Conservation (phyloP, 768 basidiomycete genomes). For the Fomitopsis serialis region DNA sequence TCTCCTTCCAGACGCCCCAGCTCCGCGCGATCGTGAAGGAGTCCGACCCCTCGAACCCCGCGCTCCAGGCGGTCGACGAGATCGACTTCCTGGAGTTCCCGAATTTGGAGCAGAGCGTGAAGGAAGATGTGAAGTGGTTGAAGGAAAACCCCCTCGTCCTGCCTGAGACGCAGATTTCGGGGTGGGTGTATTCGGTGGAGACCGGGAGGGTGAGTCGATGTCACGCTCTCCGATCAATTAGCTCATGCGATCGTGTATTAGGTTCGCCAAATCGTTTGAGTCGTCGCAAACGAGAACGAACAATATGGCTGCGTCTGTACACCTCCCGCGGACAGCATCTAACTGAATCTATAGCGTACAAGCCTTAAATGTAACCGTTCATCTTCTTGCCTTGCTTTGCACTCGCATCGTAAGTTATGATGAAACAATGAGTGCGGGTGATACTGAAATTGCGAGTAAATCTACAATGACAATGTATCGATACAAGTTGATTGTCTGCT, state of each 20-base stretch:
- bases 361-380: not conserved
- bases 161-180: slow-evolving; percentile 48
- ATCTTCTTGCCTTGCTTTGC: no score
- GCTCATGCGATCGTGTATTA: not conserved
- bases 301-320: no score
- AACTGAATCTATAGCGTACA: no score
- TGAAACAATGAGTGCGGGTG: not conserved
- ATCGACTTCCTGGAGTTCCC: slow-evolving; percentile 55
- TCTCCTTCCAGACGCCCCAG: slow-evolving; percentile 49
- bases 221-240: not conserved
- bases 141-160: slow-evolving; percentile 51
- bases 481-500: not conserved
- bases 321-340: no score
- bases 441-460: not conserved
- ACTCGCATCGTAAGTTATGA: no score
- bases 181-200: slow-evolving; percentile 64
- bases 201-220: slow-evolving; percentile 46
- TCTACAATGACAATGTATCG: not conserved
- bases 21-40: slow-evolving; percentile 47
- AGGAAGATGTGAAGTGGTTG: slow-evolving; percentile 53
- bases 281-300: not conserved
- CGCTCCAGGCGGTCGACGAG: slow-evolving; percentile 29
- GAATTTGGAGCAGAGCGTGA: slow-evolving; percentile 47
- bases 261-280: slow-evolving; percentile 15
- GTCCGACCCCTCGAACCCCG: slow-evolving; percentile 29